Percentiles rank a stretch among this genome's conserved stretches.
Conservation (phyloP, 2,329 filamentous ascomycete genomes). For the Ophiostoma triangulosporum region DNA sequence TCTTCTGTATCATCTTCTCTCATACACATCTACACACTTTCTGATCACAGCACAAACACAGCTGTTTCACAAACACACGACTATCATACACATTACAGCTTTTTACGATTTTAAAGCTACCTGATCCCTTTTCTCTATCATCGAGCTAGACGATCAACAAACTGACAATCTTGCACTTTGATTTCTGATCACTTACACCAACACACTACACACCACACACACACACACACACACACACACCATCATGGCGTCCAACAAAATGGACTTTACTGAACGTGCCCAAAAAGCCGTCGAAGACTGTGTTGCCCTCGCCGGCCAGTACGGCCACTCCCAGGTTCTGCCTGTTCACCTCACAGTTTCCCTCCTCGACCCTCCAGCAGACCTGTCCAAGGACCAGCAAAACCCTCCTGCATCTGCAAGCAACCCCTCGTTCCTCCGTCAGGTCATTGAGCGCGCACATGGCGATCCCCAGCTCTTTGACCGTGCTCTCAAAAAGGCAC, state of each 20-base stretch:
- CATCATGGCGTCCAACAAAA: constrained; percentile 52
- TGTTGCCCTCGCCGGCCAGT: constrained; percentile 76
- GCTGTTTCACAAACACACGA: background rate
- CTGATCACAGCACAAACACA: background rate
- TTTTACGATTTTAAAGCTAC: no score
- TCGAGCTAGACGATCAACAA: background rate
- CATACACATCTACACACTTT: background rate
- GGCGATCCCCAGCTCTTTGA: constrained; percentile 85
- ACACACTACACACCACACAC: constrained; percentile 23
- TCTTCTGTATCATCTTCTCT: background rate
- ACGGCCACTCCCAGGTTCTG: constrained; percentile 79
- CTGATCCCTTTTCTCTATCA: background rate
- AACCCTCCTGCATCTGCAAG: constrained; percentile 51
- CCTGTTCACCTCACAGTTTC: constrained; percentile 82
- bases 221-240: background rate
- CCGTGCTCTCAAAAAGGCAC: constrained; percentile 74
- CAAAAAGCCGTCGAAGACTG: constrained; percentile 83
- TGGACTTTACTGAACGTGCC: constrained; percentile 89
- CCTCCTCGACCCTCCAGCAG: constrained; percentile 61
- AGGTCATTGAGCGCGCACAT: constrained; percentile 86
- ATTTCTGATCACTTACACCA: background rate
- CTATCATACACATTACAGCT: background rate
- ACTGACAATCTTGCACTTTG: background rate
- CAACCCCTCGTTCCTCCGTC: constrained; percentile 67
- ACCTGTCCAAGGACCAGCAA: constrained; percentile 71